These are phyloP conservation scores for Asterophora parasitica DNA, from an alignment of 768 basidiomycete species.

Conservation along the genomic window DNA sequence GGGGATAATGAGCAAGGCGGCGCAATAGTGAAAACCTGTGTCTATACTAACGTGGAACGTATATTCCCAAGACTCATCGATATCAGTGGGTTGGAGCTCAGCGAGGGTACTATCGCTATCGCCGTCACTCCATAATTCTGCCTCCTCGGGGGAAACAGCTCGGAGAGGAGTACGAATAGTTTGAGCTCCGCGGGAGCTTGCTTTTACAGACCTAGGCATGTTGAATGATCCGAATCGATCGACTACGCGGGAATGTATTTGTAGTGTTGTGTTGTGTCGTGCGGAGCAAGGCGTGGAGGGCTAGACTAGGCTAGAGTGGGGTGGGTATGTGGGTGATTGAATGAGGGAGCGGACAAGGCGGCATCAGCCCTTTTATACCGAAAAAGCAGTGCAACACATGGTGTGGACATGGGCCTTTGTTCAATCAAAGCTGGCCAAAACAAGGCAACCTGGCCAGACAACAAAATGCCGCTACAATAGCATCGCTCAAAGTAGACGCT, in stretches of 20 bases:
- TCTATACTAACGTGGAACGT: constrained; percentile 43
- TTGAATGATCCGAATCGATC: constrained; percentile 6
- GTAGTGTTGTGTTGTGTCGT: constrained; percentile 3
- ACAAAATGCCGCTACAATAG: background rate
- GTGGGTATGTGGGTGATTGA: constrained; percentile 4
- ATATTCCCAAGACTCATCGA: constrained; percentile 50
- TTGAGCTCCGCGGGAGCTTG: constrained; percentile 8
- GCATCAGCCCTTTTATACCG: constrained; percentile 14
- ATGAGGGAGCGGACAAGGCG: background rate
- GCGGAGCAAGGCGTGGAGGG: constrained; percentile 6
- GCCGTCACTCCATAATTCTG: constrained; percentile 30
- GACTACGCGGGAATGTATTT: constrained; percentile 1
- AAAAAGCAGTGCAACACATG: constrained; percentile 17
- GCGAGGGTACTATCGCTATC: constrained; percentile 28
- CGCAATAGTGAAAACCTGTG: too few relatives aligned
- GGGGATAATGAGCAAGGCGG: background rate
- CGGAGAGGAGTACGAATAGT: constrained; percentile 18
- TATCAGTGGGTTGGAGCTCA: constrained; percentile 30
- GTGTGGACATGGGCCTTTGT: constrained; percentile 20
- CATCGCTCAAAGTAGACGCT: background rate
- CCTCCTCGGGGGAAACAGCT: constrained; percentile 30
- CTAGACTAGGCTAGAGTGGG: background rate
- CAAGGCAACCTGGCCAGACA: constrained; percentile 6
- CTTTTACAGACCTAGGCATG: constrained; percentile 14
- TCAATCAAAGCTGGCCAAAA: constrained; percentile 19